These are phyloP conservation scores for Metschnikowia henanensis DNA, from an alignment of 805 yeast genomes.

Conservation along the genomic window DNA sequence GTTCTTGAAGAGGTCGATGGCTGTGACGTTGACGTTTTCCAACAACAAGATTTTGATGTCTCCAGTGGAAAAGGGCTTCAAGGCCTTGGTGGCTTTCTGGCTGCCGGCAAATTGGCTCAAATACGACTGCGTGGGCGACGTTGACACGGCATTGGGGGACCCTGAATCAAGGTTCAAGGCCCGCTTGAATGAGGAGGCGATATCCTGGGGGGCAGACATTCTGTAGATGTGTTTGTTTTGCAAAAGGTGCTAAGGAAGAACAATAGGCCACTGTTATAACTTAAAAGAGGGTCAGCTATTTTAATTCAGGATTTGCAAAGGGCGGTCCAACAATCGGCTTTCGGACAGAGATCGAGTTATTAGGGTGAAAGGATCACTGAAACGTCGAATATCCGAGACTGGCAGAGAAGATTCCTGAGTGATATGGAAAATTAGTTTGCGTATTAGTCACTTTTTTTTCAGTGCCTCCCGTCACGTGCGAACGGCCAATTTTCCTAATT, in stretches of 20 bases:
- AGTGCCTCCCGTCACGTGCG: slow-evolving; percentile 8
- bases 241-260: background rate
- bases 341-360: no score
- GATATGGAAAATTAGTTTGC: background rate
- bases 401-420: background rate
- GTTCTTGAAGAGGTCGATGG: slow-evolving; percentile 75
- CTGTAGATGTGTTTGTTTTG: background rate
- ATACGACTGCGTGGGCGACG: slow-evolving; percentile 80
- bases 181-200: slow-evolving; percentile 56
- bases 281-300: no score
- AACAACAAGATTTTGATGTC: slow-evolving; percentile 89
- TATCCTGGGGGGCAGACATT: slow-evolving; percentile 73
- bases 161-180: slow-evolving; percentile 47
- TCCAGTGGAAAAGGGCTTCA: slow-evolving; percentile 94
- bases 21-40: slow-evolving; percentile 93
- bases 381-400: background rate
- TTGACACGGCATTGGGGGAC: slow-evolving; percentile 68
- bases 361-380: background rate
- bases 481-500: slow-evolving; percentile 9
- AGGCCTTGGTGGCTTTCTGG: slow-evolving; percentile 58
- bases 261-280: no score
- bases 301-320: no score
- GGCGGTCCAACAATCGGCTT: no score
- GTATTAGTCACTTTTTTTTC: slow-evolving; percentile 9
- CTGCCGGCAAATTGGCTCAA: slow-evolving; percentile 53